phyloP scores from a whole-genome alignment of 768 basidiomycete genomes.

The Hemileccinum impolitum region DNA sequence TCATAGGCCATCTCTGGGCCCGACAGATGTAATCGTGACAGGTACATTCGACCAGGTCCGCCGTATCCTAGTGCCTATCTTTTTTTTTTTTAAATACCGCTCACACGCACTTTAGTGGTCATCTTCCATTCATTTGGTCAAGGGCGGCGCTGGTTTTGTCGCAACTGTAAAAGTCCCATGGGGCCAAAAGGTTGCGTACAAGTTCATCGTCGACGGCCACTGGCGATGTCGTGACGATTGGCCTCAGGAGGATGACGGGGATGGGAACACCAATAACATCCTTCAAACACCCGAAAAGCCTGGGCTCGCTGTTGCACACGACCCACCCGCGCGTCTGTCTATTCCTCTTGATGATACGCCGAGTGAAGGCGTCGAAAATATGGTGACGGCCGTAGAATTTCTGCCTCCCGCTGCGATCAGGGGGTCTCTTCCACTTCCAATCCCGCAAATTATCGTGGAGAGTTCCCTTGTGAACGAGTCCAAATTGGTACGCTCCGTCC shows the following conservation, averaged over 20 bases:
- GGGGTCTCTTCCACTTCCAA: conserved; percentile 10
- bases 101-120: conserved; percentile 49
- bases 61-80: conserved; percentile 2
- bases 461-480: conserved; percentile 25
- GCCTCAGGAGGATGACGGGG: conserved; percentile 57
- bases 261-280: conserved; percentile 72
- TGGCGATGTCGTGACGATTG: conserved; percentile 56
- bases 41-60: conserved; percentile 78
- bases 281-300: conserved; percentile 51
- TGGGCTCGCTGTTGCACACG: not conserved
- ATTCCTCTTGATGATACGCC: conserved; percentile 9
- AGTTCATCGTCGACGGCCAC: conserved; percentile 74
- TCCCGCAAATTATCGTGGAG: conserved; percentile 19
- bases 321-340: conserved; percentile 9
- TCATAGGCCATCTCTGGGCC: conserved; percentile 55
- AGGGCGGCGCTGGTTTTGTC: conserved; percentile 52
- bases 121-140: conserved; percentile 51
- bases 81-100: not conserved
- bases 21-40: conserved; percentile 61
- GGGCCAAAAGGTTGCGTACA: conserved; percentile 64
- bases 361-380: conserved; percentile 12
- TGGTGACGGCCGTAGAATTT: conserved; percentile 27
- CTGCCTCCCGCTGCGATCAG: conserved; percentile 4
- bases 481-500: conserved; percentile 11
- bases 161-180: conserved; percentile 55